Percentiles rank a stretch among this genome's conserved stretches.
These are phyloP conservation scores for Globisporangium polare DNA, from an alignment of 352 stramenopile genomes.

Conservation along the genomic window DNA sequence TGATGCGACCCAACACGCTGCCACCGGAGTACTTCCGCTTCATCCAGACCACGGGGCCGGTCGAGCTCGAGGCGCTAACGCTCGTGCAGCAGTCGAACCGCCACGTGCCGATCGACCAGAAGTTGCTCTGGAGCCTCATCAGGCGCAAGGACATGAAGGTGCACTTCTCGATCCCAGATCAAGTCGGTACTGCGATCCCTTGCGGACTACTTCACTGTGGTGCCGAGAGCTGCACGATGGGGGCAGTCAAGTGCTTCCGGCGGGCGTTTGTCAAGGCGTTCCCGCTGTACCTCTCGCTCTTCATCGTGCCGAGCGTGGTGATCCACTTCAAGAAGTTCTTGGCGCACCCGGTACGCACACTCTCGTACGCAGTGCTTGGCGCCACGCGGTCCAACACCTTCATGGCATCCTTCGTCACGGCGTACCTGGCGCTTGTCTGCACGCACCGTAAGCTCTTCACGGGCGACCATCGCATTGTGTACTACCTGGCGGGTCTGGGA, in stretches of 20 bases:
- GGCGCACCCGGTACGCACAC: constrained; percentile 40
- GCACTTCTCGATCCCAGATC: constrained; percentile 27
- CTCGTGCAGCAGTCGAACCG: constrained; percentile 66
- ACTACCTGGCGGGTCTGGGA: constrained; percentile 67
- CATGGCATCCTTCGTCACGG: constrained; percentile 61
- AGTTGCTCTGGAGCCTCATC: constrained; percentile 41
- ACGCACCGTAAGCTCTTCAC: constrained; percentile 46
- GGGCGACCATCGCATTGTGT: constrained; percentile 67
- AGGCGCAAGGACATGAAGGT: constrained; percentile 28
- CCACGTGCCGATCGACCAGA: constrained; percentile 31
- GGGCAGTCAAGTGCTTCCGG: constrained; percentile 50
- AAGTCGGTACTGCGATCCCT: constrained; percentile 29
- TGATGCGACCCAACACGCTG: constrained; percentile 70
- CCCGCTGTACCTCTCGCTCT: constrained; percentile 82
- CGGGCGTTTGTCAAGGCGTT: constrained; percentile 61
- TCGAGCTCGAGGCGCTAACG: constrained; percentile 56
- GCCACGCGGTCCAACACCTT: constrained; percentile 78
- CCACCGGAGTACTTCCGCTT: constrained; percentile 81
- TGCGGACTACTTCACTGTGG: constrained; percentile 65
- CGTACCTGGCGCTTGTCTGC: constrained; percentile 71
- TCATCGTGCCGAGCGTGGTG: constrained; percentile 78
- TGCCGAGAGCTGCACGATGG: constrained; percentile 39
- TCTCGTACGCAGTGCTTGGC: constrained; percentile 51
- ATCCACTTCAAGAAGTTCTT: constrained; percentile 82
- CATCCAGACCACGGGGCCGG: constrained; percentile 69